These are phyloP conservation scores for Aphanocladium album DNA, from an alignment of 2,329 filamentous ascomycete species.

Conservation along the genomic window DNA sequence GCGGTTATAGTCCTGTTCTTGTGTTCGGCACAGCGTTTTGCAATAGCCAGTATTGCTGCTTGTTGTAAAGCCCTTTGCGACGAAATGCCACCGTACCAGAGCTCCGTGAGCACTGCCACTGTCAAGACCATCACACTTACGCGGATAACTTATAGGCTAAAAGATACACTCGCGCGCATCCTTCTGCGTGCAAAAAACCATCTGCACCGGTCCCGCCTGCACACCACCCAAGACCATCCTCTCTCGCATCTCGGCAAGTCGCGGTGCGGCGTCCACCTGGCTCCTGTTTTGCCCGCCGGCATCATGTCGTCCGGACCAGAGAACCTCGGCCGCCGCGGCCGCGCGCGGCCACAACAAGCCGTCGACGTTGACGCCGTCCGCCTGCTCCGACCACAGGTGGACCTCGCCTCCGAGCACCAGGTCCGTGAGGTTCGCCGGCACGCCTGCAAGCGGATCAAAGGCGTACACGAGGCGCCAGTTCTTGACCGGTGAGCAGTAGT, in stretches of 20 bases:
- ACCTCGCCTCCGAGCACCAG: slow-evolving; percentile 77
- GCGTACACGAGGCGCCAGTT: slow-evolving; percentile 78
- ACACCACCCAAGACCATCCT: slow-evolving; percentile 66
- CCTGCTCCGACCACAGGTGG: slow-evolving; percentile 74
- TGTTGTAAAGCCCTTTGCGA: no score
- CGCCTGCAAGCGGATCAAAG: slow-evolving; percentile 64
- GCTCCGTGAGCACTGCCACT: no score
- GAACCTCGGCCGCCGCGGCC: slow-evolving; percentile 67
- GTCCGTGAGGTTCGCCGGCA: slow-evolving; percentile 56
- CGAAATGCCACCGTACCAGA: no score
- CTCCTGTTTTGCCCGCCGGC: slow-evolving; percentile 63
- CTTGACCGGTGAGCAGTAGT: slow-evolving; percentile 78
- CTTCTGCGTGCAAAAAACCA: slow-evolving; percentile 66
- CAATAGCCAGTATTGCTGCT: no score
- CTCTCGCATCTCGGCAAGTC: slow-evolving; percentile 72
- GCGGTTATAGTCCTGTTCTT: no score
- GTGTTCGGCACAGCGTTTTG: no score
- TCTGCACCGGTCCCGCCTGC: slow-evolving; percentile 52
- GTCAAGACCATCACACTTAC: no score
- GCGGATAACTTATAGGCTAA: neutral
- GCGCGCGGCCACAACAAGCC: slow-evolving; percentile 71
- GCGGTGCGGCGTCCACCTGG: slow-evolving; percentile 62
- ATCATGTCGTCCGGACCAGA: slow-evolving; percentile 72
- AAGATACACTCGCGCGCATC: neutral
- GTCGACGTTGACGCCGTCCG: slow-evolving; percentile 69